Conservation (phyloP, 441 rosid genomes). For the Adansonia rubrostipa region DNA sequence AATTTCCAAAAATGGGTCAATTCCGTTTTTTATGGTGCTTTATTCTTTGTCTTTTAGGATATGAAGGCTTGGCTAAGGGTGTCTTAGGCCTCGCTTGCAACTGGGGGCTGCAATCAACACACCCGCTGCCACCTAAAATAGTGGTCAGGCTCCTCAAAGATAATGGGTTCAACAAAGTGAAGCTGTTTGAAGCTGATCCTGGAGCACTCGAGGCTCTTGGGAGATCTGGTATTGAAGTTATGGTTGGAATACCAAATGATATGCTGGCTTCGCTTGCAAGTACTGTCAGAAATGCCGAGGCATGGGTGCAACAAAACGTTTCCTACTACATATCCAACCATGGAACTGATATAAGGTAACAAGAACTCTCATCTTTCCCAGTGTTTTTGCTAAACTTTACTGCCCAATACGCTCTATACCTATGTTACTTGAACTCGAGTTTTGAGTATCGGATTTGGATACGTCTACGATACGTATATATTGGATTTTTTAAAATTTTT, state of each 20-base stretch:
- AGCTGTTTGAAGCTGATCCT: slow-evolving; percentile 83
- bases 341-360: slow-evolving; percentile 73
- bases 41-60: slow-evolving; percentile 5
- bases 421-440: no score
- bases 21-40: background rate
- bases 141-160: slow-evolving; percentile 69
- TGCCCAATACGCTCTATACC: background rate
- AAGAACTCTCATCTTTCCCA: background rate
- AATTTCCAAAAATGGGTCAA: slow-evolving; percentile 11
- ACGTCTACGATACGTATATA: no score
- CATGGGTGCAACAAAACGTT: slow-evolving; percentile 79
- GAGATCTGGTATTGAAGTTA: slow-evolving; percentile 77
- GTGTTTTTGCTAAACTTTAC: background rate
- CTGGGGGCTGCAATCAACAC: slow-evolving; percentile 85
- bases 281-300: slow-evolving; percentile 55
- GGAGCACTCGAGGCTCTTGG: slow-evolving; percentile 71
- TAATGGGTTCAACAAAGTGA: slow-evolving; percentile 78
- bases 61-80: slow-evolving; percentile 12
- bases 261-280: slow-evolving; percentile 59
- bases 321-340: slow-evolving; percentile 60
- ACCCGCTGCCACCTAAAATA: slow-evolving; percentile 57
- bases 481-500: no score
- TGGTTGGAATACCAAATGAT: slow-evolving; percentile 88
- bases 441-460: no score
- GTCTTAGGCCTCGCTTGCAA: slow-evolving; percentile 36